Percentiles rank a stretch among this genome's conserved stretches.
These are phyloP conservation scores for Mortierella hygrophila DNA, from an alignment of 192 early-diverging fungal genomes.

Conservation along the genomic window DNA sequence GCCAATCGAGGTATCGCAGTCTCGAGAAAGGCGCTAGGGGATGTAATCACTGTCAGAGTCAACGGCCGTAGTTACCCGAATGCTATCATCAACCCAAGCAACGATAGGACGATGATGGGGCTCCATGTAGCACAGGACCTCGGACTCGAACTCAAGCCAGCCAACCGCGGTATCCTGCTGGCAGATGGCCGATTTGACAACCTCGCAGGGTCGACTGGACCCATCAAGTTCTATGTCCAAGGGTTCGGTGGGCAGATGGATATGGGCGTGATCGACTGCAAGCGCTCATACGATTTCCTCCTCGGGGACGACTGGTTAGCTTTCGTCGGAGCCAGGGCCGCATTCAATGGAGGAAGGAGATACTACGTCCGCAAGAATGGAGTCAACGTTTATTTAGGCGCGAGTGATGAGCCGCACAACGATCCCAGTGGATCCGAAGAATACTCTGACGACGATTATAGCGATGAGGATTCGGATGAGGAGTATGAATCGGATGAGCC, in stretches of 20 bases:
- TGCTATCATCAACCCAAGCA: not conserved
- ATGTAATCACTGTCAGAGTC: not conserved
- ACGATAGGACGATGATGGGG: not conserved
- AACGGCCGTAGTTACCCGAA: not conserved
- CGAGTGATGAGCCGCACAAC: too few relatives aligned
- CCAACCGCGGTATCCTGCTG: not conserved
- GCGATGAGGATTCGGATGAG: not conserved
- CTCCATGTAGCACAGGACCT: not conserved
- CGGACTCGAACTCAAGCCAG: not conserved
- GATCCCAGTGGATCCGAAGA: not conserved
- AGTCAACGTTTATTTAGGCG: not conserved
- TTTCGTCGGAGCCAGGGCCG: too few relatives aligned
- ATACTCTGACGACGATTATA: not conserved
- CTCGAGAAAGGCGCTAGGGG: not conserved
- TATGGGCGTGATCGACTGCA: not conserved
- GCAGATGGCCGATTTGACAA: not conserved
- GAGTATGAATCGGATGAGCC: not conserved
- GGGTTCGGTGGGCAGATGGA: not conserved
- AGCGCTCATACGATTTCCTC: too few relatives aligned
- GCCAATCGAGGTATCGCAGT: not conserved
- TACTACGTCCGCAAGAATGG: not conserved
- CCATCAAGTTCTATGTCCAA: not conserved
- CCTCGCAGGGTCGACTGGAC: not conserved
- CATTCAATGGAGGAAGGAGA: too few relatives aligned
- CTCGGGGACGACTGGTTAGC: too few relatives aligned